Conservation (phyloP, 2,329 filamentous ascomycete genomes). For the Fusarium tanahbumbuense region DNA sequence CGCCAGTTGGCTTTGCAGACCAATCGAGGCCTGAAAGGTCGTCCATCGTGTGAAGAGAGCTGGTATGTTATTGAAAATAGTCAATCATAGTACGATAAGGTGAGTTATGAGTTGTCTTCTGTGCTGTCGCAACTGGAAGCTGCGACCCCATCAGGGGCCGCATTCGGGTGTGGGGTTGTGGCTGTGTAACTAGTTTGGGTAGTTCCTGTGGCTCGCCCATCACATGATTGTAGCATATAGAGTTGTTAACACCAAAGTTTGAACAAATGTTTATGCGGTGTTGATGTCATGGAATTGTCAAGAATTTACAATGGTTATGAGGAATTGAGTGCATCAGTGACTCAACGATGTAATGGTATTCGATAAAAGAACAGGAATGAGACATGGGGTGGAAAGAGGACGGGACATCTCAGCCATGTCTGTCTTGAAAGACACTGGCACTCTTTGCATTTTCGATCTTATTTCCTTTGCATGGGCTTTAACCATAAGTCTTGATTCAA, state of each 20-base stretch:
- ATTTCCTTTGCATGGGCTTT: background rate
- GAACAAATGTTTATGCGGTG: background rate
- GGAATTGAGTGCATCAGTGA: background rate
- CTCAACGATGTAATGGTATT: background rate
- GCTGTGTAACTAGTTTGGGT: constrained; percentile 23
- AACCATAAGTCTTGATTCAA: too few species aligned
- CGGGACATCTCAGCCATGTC: background rate
- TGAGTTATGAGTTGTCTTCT: constrained; percentile 24
- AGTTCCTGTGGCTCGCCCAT: constrained; percentile 26
- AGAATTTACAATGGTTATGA: background rate
- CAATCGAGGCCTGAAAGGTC: constrained; percentile 72
- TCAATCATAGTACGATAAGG: constrained; percentile 44
- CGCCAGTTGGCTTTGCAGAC: constrained; percentile 58
- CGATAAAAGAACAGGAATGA: background rate
- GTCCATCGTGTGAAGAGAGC: constrained; percentile 61
- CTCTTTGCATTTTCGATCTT: background rate
- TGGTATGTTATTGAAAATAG: constrained; percentile 39
- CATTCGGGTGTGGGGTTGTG: constrained; percentile 43
- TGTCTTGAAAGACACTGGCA: background rate
- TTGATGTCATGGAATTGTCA: background rate
- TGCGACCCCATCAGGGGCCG: constrained; percentile 40
- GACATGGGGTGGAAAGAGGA: background rate
- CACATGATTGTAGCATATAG: constrained; percentile 23
- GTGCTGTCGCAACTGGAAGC: constrained; percentile 39
- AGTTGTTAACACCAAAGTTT: background rate